Conservation (phyloP, 352 stramenopile genomes). For the Globisporangium paddicum region DNA sequence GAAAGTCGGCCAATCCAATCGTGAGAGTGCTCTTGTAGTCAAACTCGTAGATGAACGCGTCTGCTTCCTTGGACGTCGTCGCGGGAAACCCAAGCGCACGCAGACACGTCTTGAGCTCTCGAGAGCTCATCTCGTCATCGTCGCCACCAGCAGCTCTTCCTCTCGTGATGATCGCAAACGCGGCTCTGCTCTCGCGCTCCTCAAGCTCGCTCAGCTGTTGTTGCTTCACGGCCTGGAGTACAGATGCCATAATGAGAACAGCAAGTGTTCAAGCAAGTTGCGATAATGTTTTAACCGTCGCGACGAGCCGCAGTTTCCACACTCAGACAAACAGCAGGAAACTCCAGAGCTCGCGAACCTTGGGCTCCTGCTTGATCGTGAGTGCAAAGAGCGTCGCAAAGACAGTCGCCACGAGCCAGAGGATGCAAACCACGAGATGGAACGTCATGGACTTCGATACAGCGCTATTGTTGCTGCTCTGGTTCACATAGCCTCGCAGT, state of each 20-base stretch:
- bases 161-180: conserved; percentile 20
- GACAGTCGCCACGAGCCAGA: conserved; percentile 35
- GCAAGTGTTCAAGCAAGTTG: no score
- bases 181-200: conserved; percentile 17
- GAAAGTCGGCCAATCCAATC: conserved; percentile 32
- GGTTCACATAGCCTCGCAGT: conserved; percentile 13
- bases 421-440: conserved; percentile 40
- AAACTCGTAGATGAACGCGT: conserved; percentile 38
- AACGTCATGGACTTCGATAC: conserved; percentile 27
- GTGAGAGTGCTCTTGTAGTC: conserved; percentile 30
- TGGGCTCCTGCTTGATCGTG: conserved; percentile 35
- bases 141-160: no score
- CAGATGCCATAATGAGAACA: not conserved
- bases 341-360: conserved; percentile 4
- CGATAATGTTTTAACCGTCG: not conserved
- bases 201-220: conserved; percentile 23
- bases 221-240: conserved; percentile 15
- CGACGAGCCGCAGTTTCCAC: not conserved
- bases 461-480: conserved; percentile 10
- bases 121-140: conserved; percentile 16
- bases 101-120: conserved; percentile 31
- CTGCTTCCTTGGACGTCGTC: conserved; percentile 17
- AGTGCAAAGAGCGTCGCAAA: conserved; percentile 33
- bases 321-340: conserved; percentile 7
- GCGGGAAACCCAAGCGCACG: conserved; percentile 22